A percentile compares a stretch with the other conserved stretches of the same genome.
Evolutionary conservation across 176 grass and related monocot species (phyloP).

Genomic region (Phyllostachys edulis): DNA sequence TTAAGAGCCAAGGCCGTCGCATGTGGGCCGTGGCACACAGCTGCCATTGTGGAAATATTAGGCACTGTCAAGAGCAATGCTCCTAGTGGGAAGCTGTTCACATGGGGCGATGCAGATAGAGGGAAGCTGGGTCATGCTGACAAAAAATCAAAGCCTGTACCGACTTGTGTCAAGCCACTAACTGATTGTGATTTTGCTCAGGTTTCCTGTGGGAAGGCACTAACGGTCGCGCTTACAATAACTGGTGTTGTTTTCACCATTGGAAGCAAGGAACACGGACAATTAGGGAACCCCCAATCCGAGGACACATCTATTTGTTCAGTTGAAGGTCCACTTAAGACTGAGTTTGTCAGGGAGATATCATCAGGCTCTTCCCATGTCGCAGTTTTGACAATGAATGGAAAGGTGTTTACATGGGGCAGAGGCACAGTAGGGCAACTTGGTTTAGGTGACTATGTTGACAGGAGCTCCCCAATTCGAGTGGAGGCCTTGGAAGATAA

Average conservation of each 20-base stretch:
- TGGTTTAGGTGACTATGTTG: conserved; percentile 79
- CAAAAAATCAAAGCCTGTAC: conserved; percentile 60
- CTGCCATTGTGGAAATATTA: conserved; percentile 82
- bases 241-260: conserved; percentile 85
- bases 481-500: conserved; percentile 73
- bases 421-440: conserved; percentile 81
- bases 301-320: conserved; percentile 57
- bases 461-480: conserved; percentile 65
- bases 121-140: conserved; percentile 80
- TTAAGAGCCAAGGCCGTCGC: conserved; percentile 69
- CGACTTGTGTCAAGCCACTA: conserved; percentile 67
- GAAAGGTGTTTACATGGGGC: conserved; percentile 91
- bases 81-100: conserved; percentile 86
- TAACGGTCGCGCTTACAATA: conserved; percentile 71
- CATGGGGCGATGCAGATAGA: conserved; percentile 84
- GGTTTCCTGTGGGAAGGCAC: conserved; percentile 65
- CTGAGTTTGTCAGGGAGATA: conserved; percentile 88
- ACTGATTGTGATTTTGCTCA: conserved; percentile 82
- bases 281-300: conserved; percentile 54
- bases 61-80: conserved; percentile 62
- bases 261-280: conserved; percentile 61
- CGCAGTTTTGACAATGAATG: conserved; percentile 67
- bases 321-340: conserved; percentile 85
- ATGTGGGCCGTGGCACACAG: conserved; percentile 95
- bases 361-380: conserved; percentile 71